A percentile compares a stretch with the other conserved stretches of the same genome.
Conservation (phyloP, 1,284 basidiomycete genomes). For the Mycena citricolor region DNA sequence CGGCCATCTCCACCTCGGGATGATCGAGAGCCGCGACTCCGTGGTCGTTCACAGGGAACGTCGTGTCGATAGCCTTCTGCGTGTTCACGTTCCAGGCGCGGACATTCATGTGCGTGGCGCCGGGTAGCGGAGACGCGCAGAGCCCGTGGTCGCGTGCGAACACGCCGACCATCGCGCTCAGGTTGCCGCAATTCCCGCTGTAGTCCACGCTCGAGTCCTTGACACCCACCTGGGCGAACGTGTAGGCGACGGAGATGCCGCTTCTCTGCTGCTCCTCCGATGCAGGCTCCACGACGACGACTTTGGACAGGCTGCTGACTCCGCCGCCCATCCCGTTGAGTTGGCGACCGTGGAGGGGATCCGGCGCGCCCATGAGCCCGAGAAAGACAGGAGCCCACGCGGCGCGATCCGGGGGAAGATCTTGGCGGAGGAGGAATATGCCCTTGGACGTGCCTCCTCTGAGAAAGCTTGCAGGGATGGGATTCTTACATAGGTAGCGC, state of each 20-base stretch:
- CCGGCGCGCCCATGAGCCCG: constrained; percentile 83
- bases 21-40: constrained; percentile 48
- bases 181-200: constrained; percentile 70
- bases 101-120: constrained; percentile 37
- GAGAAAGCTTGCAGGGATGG: constrained; percentile 61
- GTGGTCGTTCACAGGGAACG: constrained; percentile 49
- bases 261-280: constrained; percentile 36
- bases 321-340: constrained; percentile 86
- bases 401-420: constrained; percentile 49
- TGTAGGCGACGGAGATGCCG: constrained; percentile 62
- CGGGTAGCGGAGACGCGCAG: constrained; percentile 33
- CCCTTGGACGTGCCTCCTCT: constrained; percentile 83
- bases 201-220: constrained; percentile 58
- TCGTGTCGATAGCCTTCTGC: constrained; percentile 62
- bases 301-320: constrained; percentile 75
- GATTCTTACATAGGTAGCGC: too few species aligned
- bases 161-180: constrained; percentile 65
- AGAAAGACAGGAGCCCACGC: constrained; percentile 66
- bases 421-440: constrained; percentile 56
- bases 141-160: constrained; percentile 65
- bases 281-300: constrained; percentile 65
- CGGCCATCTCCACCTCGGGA: constrained; percentile 56
- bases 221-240: constrained; percentile 62
- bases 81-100: constrained; percentile 70
- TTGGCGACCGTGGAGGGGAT: constrained; percentile 70